Conservation (phyloP, 495 filamentous ascomycete genomes). For the Copromyces sp. region DNA sequence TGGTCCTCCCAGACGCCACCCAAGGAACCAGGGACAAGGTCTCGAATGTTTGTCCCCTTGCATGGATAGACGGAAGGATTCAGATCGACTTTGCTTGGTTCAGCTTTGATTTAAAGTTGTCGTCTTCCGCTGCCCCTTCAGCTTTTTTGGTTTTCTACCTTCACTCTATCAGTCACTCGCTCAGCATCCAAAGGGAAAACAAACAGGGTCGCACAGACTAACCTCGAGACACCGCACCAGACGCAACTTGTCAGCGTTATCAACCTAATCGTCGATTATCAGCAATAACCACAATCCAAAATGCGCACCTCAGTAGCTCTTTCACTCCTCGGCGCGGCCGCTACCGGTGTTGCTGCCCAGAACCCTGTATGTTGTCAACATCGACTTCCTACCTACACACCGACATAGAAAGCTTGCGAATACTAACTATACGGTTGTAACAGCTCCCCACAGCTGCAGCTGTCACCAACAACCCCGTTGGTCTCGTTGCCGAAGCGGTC, state of each 20-base stretch:
- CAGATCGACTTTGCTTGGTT: not conserved
- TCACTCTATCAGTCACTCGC: not conserved
- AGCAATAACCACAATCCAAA: not conserved
- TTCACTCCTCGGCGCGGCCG: not conserved
- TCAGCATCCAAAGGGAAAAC: not conserved
- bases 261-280: not conserved
- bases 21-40: not conserved
- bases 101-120: conserved; percentile 1
- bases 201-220: not conserved
- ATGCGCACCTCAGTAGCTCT: not conserved
- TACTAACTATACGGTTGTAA: conserved; percentile 19
- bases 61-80: not conserved
- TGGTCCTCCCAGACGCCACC: not conserved
- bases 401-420: not conserved
- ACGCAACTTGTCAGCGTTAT: not conserved
- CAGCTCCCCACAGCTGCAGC: conserved; percentile 44
- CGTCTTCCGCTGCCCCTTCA: not conserved
- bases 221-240: not conserved
- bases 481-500: conserved; percentile 46
- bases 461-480: conserved; percentile 52
- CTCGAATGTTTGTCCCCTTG: not conserved
- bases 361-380: conserved; percentile 1
- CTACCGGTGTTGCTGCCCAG: conserved; percentile 1
- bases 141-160: not conserved
- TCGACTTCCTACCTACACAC: not conserved